Conservation (phyloP, 2,329 filamentous ascomycete genomes). For the Capronia americana region DNA sequence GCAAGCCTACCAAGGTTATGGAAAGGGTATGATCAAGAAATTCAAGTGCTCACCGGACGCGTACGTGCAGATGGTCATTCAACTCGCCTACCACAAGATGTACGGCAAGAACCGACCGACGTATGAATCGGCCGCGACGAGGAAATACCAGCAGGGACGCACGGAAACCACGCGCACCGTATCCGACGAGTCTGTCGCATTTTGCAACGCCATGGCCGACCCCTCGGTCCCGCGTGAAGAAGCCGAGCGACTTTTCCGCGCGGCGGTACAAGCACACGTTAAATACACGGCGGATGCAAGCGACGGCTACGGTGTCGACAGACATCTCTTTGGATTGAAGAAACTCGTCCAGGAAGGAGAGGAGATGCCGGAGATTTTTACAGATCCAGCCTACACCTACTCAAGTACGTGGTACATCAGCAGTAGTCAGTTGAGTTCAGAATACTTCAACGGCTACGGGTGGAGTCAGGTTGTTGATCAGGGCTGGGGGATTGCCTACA, state of each 20-base stretch:
- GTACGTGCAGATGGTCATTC: constrained; percentile 98
- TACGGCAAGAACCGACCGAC: constrained; percentile 97
- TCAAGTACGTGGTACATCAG: constrained; percentile 88
- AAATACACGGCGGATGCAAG: constrained; percentile 90
- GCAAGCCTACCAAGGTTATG: constrained; percentile 95
- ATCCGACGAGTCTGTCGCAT: constrained; percentile 87
- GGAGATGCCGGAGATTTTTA: constrained; percentile 80
- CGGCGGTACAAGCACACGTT: constrained; percentile 79
- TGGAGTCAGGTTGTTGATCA: constrained; percentile 98
- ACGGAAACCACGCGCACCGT: constrained; percentile 95
- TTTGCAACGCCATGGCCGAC: constrained; percentile 86
- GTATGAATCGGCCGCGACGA: constrained; percentile 93
- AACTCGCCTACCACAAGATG: constrained; percentile 98
- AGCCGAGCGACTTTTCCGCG: constrained; percentile 77
- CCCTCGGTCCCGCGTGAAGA: constrained; percentile 66
- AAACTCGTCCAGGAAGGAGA: constrained; percentile 82
- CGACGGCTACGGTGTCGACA: constrained; percentile 91
- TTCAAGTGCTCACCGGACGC: constrained; percentile 98
- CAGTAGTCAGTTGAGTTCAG: constrained; percentile 86
- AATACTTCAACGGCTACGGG: constrained; percentile 99
- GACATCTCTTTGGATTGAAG: constrained; percentile 97
- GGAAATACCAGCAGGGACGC: constrained; percentile 93
- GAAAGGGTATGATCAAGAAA: constrained; percentile 98
- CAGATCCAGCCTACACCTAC: constrained; percentile 85
- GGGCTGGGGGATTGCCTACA: constrained; percentile 97